phyloP scores from a whole-genome alignment of 306 rosid species.

The Betula pendula region DNA sequence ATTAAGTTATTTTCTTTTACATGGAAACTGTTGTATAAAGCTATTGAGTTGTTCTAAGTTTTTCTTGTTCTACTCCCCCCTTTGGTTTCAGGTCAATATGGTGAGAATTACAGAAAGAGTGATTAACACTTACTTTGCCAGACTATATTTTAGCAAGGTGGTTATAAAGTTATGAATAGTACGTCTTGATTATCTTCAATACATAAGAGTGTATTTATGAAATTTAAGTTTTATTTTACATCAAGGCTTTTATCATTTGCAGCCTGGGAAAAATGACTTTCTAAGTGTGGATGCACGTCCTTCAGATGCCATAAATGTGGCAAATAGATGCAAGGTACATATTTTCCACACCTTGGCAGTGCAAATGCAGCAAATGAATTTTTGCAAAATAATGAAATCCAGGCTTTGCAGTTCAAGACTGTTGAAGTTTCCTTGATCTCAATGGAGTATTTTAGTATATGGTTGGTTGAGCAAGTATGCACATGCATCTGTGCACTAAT shows the following conservation, averaged over 20 bases:
- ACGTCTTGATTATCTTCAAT: constrained; percentile 14
- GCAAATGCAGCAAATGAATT: constrained; percentile 5
- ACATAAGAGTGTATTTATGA: constrained; percentile 5
- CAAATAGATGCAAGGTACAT: constrained; percentile 81
- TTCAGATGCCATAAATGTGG: constrained; percentile 91
- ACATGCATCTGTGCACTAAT: background rate
- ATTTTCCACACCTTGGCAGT: constrained; percentile 10
- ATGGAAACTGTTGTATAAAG: constrained; percentile 13
- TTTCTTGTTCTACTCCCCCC: constrained; percentile 16
- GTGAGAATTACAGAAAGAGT: constrained; percentile 86
- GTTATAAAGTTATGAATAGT: constrained; percentile 9
- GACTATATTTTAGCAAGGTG: constrained; percentile 83
- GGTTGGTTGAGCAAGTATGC: background rate
- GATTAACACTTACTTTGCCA: constrained; percentile 81
- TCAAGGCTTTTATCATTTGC: constrained; percentile 45
- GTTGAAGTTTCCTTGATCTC: background rate
- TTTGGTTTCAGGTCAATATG: constrained; percentile 64
- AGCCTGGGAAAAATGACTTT: constrained; percentile 73
- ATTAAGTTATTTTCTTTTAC: constrained; percentile 15
- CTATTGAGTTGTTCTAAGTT: constrained; percentile 10
- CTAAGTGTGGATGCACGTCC: constrained; percentile 89
- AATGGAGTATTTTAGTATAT: background rate
- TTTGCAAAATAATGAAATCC: constrained; percentile 17
- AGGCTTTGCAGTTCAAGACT: constrained; percentile 1
- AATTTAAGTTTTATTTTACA: constrained; percentile 18